A percentile compares a stretch with the other conserved stretches of the same genome.
These are phyloP conservation scores for Alternaria tenuissima DNA, from an alignment of 2,329 filamentous ascomycete genomes.

Conservation along the genomic window DNA sequence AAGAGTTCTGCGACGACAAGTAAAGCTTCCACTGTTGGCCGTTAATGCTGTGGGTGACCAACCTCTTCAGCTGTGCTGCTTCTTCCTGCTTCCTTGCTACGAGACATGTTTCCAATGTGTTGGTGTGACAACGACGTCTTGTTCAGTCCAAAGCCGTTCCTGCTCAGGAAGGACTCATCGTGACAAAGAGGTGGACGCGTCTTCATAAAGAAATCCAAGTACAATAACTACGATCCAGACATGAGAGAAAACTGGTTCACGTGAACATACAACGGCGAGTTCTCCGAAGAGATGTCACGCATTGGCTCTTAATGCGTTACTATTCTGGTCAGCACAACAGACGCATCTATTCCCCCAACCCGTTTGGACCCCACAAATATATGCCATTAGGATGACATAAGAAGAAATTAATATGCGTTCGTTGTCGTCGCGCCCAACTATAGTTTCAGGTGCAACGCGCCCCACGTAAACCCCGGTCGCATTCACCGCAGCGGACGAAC, in stretches of 20 bases:
- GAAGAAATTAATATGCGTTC: not conserved
- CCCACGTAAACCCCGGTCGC: conserved; percentile 10
- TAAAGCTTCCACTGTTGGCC: not conserved
- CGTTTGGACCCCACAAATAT: not conserved
- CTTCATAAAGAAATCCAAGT: not conserved
- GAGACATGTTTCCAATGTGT: not conserved
- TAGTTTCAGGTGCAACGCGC: conserved; percentile 12
- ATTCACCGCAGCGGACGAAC: conserved; percentile 9
- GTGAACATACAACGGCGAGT: not conserved
- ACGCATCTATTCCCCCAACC: not conserved
- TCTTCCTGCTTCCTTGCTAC: not conserved
- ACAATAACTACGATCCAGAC: not conserved
- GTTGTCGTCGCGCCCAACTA: conserved; percentile 2
- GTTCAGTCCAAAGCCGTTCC: not conserved
- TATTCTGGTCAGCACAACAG: not conserved
- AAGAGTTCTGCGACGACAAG: not conserved
- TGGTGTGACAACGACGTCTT: not conserved
- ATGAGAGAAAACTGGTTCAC: not conserved
- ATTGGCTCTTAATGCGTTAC: not conserved
- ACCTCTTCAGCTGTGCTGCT: not conserved
- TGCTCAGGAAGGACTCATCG: not conserved
- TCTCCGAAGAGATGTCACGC: not conserved
- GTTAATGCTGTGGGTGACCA: not conserved
- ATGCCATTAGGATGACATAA: not conserved
- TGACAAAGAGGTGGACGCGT: not conserved